Evolutionary conservation across 1,139 yeast genomes (phyloP).

Genomic region (Casaregolazyma suthepensis): DNA sequence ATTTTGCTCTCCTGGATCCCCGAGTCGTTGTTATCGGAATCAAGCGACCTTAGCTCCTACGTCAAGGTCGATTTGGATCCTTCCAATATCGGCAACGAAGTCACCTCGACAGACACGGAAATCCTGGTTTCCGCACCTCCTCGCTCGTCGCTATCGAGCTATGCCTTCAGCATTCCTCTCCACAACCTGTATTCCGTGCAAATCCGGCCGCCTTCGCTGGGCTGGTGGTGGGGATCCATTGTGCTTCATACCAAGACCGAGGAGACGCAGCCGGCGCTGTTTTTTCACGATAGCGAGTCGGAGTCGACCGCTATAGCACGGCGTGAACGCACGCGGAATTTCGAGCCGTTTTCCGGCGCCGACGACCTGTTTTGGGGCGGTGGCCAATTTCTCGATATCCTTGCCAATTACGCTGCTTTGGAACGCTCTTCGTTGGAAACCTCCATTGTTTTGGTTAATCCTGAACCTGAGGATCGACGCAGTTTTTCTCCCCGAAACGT

Average conservation of each 20-base stretch:
- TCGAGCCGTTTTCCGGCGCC: slow-evolving; percentile 66
- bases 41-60: slow-evolving; percentile 46
- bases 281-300: slow-evolving; percentile 87
- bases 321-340: slow-evolving; percentile 51
- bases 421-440: slow-evolving; percentile 68
- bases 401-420: slow-evolving; percentile 51
- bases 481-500: slow-evolving; percentile 61
- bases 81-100: slow-evolving; percentile 11
- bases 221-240: slow-evolving; percentile 91
- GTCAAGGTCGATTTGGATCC: slow-evolving; percentile 49
- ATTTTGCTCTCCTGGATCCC: slow-evolving; percentile 71
- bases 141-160: slow-evolving; percentile 49
- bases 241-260: slow-evolving; percentile 61
- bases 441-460: slow-evolving; percentile 70
- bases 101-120: slow-evolving; percentile 20
- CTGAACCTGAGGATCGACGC: slow-evolving; percentile 68
- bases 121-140: slow-evolving; percentile 48
- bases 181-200: slow-evolving; percentile 70
- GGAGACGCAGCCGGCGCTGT: slow-evolving; percentile 73
- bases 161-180: slow-evolving; percentile 58
- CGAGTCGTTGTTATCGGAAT: slow-evolving; percentile 44
- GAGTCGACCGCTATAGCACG: slow-evolving; percentile 65
- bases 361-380: slow-evolving; percentile 87
- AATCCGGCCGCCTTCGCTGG: slow-evolving; percentile 71
- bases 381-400: slow-evolving; percentile 55